Conservation (phyloP, 164 flowering plant species). For the Malania oleifera region DNA sequence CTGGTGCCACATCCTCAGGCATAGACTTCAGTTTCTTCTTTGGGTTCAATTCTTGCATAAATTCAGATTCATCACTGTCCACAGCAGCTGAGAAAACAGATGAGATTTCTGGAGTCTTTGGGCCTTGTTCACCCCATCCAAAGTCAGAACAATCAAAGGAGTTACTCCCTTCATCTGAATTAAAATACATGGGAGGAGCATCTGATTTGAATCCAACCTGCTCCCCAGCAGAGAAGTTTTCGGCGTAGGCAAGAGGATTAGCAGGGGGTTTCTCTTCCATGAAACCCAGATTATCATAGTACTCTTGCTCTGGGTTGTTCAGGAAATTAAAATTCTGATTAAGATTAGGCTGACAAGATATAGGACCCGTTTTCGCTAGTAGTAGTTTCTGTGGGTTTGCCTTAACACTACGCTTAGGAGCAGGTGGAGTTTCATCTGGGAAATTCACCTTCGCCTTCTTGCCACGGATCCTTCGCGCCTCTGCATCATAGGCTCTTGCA, state of each 20-base stretch:
- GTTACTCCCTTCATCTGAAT: conserved; percentile 77
- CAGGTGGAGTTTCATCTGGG: conserved; percentile 53
- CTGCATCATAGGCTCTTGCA: conserved; percentile 97
- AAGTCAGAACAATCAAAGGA: conserved; percentile 68
- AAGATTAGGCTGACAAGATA: conserved; percentile 23
- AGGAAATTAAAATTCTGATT: conserved; percentile 26
- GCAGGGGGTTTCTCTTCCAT: conserved; percentile 55
- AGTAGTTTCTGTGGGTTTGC: conserved; percentile 26
- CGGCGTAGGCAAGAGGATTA: conserved; percentile 26
- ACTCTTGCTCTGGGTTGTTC: conserved; percentile 29
- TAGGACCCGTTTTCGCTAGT: conserved; percentile 20
- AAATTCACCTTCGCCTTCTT: conserved; percentile 96
- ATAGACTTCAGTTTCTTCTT: conserved; percentile 52
- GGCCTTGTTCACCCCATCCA: conserved; percentile 56
- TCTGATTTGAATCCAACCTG: conserved; percentile 27
- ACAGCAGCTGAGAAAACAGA: conserved; percentile 40
- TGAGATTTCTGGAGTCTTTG: conserved; percentile 64
- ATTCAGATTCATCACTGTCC: conserved; percentile 43
- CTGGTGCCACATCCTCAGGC: conserved; percentile 21
- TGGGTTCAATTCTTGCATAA: conserved; percentile 43
- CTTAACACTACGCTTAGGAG: conserved; percentile 38
- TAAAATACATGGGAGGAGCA: conserved; percentile 29
- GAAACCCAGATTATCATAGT: conserved; percentile 26
- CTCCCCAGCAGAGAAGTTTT: conserved; percentile 20
- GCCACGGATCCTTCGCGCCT: conserved; percentile 90